phyloP scores from a whole-genome alignment of 2,329 filamentous ascomycete genomes.

The Fusarium poae region DNA sequence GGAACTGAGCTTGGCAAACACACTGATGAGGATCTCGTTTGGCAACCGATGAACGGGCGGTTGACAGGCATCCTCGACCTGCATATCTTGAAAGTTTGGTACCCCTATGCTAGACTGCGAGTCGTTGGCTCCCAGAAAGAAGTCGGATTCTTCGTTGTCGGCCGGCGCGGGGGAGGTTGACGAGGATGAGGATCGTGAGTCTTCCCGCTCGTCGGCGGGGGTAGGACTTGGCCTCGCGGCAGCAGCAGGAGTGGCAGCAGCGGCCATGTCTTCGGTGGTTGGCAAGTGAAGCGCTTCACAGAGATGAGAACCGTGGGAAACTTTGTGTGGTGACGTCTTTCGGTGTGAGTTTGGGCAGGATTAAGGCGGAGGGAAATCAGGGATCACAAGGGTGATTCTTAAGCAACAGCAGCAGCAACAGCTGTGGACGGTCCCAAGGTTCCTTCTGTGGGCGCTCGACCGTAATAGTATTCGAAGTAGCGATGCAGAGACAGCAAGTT shows the following conservation, averaged over 20 bases:
- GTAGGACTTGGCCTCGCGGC: slow-evolving; percentile 42
- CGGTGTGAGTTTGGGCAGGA: slow-evolving; percentile 22
- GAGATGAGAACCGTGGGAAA: slow-evolving; percentile 11
- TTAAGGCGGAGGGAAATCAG: slow-evolving; percentile 26
- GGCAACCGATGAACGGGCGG: slow-evolving; percentile 89
- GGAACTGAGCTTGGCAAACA: slow-evolving; percentile 86
- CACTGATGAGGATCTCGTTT: slow-evolving; percentile 92
- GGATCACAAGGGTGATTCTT: slow-evolving; percentile 39
- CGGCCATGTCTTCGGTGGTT: slow-evolving; percentile 42
- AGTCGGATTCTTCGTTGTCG: slow-evolving; percentile 93
- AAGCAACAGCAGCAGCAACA: slow-evolving; percentile 32
- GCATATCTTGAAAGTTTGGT: slow-evolving; percentile 81
- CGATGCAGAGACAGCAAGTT: slow-evolving; percentile 4
- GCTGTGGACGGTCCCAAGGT: slow-evolving; percentile 15
- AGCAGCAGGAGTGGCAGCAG: slow-evolving; percentile 31
- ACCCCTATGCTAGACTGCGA: slow-evolving; percentile 92
- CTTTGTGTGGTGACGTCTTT: slow-evolving; percentile 16
- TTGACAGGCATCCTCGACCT: slow-evolving; percentile 74
- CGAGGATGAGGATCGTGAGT: slow-evolving; percentile 73
- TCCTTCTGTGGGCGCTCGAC: slow-evolving; percentile 9
- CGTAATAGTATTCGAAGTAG: slow-evolving; percentile 1
- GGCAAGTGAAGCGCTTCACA: slow-evolving; percentile 28
- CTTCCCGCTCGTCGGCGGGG: slow-evolving; percentile 58
- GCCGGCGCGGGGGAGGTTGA: slow-evolving; percentile 80
- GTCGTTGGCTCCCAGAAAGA: slow-evolving; percentile 89